Evolutionary conservation across 371 early-diverging fungal genomes (phyloP).

Genomic region (Smittium mucronatum): DNA sequence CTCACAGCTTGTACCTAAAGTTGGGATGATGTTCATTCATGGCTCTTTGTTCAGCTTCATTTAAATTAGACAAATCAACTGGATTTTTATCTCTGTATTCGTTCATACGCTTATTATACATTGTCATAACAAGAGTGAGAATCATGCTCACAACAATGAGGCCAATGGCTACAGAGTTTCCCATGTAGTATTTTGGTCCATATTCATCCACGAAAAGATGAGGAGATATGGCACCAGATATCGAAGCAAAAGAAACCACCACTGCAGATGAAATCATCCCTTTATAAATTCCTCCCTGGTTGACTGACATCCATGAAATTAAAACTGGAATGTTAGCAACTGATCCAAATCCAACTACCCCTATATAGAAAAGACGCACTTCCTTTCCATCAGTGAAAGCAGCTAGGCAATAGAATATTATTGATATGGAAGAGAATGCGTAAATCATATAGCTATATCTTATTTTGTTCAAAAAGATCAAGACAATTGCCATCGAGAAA

Average conservation of each 20-base stretch:
- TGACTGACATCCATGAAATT: conserved; percentile 6
- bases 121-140: background rate
- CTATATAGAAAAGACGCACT: background rate
- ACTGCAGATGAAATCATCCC: background rate
- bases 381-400: background rate
- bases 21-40: conserved; percentile 6
- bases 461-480: conserved; percentile 17
- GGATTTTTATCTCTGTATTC: conserved; percentile 8
- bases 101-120: conserved; percentile 1
- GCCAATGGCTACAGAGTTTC: background rate
- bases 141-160: background rate
- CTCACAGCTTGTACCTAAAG: conserved; percentile 11
- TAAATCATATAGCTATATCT: conserved; percentile 22
- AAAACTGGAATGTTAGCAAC: background rate
- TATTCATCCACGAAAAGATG: background rate
- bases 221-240: background rate
- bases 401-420: background rate
- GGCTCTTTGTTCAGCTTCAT: conserved; percentile 5
- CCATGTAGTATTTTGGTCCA: background rate
- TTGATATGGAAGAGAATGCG: conserved; percentile 14
- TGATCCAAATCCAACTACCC: conserved; percentile 1
- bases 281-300: conserved; percentile 7
- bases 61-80: conserved; percentile 13
- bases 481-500: background rate
- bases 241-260: background rate